A percentile compares a stretch with the other conserved stretches of the same genome.
phyloP scores from a whole-genome alignment of 352 stramenopile species.

The Pythium coloratum region DNA sequence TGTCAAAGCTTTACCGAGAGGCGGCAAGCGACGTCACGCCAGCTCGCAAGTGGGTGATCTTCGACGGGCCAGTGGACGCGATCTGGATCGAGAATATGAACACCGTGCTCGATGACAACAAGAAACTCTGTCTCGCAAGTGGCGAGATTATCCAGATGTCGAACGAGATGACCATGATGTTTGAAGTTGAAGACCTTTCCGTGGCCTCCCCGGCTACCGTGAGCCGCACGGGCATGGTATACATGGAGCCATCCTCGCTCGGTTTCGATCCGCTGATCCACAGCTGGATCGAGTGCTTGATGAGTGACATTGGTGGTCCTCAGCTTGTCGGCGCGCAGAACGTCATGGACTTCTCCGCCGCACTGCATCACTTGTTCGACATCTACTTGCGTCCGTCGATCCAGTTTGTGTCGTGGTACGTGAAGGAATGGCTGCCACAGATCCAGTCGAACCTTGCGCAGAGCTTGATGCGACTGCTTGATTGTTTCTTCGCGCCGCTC shows the following conservation, averaged over 20 bases:
- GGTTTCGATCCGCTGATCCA: conserved; percentile 89
- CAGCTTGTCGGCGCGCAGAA: conserved; percentile 39
- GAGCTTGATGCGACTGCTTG: conserved; percentile 89
- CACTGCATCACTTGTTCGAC: conserved; percentile 85
- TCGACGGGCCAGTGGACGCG: conserved; percentile 94
- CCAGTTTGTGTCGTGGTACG: conserved; percentile 82
- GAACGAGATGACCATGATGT: conserved; percentile 97
- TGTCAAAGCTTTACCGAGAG: conserved; percentile 89
- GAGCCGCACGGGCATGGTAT: conserved; percentile 94
- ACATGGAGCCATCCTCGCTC: conserved; percentile 94
- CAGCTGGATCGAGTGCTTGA: conserved; percentile 86
- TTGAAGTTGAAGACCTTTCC: conserved; percentile 94
- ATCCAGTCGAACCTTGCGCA: conserved; percentile 91
- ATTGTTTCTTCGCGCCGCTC: conserved; percentile 89
- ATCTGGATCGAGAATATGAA: conserved; percentile 99
- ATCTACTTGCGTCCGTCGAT: conserved; percentile 80
- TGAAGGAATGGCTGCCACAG: conserved; percentile 91
- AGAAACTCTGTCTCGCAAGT: conserved; percentile 93
- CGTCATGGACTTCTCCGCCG: conserved; percentile 48
- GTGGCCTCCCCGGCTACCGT: conserved; percentile 94
- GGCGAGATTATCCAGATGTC: conserved; percentile 95
- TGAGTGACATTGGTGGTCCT: conserved; percentile 50
- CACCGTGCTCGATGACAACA: conserved; percentile 96
- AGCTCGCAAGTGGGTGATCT: conserved; percentile 95
- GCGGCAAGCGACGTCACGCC: conserved; percentile 86